Evolutionary conservation across 2,329 filamentous ascomycete species (phyloP), one percentile per base, ranked within the genome.

Genomic region (Pyrenophora tritici-repentis): DNA sequence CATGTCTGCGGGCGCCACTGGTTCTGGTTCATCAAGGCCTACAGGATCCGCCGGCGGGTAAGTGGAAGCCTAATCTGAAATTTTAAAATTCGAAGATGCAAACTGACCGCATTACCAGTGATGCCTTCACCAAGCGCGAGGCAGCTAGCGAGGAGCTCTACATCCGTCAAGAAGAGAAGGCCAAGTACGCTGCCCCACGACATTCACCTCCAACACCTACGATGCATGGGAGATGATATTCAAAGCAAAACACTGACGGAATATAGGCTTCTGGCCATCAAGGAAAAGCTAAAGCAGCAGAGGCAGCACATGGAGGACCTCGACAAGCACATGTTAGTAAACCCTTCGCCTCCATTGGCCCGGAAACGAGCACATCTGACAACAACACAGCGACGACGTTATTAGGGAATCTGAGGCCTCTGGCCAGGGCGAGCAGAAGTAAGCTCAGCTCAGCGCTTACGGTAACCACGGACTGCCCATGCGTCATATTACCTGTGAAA

Each of bases 121-220:
- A 99, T 73, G 86, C 90, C 50, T 99, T 97, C 84, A 90, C 87
- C 79, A 88, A 88, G 79, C 91, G 94, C 67, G 94, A 99, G 79
- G 84, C 87, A 73, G 93, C 93, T 63, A 83, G 80, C 73, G 94
- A 97, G 80, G 87, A 91, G 75, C 84, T 85, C 65, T 90, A 89
- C 78, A 91, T 99, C 78, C 85, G 86, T 69, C 81, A 89, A 79
- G 89, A 91, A 73, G 94, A 97, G 84, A 85, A 86, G 79, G 86
- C 92, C 80, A 97, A 96, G 90, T 75, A 66, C 61, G 71, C 63
- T 16, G 31, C 45, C 13, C 24, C 17, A 26, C 39, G 6, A 32
- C 35, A 29, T 10, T 12, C 3, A 26, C 29, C 9, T 4, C 18
- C 35, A 12, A 33, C 13, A 33, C 22, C 17, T 32, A 9, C 29